phyloP scores from a whole-genome alignment of 768 basidiomycete species.

The Boletus subparvulus region DNA sequence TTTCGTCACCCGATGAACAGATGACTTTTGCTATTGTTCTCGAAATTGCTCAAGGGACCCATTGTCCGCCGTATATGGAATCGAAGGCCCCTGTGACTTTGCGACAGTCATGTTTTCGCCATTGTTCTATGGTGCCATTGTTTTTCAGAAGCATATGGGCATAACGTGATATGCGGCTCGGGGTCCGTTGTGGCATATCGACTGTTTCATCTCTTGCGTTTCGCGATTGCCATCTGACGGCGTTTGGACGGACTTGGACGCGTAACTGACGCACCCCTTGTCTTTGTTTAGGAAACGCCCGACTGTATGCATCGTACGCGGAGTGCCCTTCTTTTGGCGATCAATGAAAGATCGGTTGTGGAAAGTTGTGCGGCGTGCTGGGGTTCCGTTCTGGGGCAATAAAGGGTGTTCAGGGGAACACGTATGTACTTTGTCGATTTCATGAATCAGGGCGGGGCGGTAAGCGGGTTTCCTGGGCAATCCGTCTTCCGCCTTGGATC shows the following conservation, averaged over 20 bases:
- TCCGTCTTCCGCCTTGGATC: not conserved
- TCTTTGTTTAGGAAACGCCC: slow-evolving; percentile 37
- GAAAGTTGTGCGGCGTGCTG: slow-evolving; percentile 50
- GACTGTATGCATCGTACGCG: slow-evolving; percentile 40
- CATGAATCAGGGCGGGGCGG: slow-evolving; percentile 8
- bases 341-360: slow-evolving; percentile 53
- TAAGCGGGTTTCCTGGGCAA: not conserved
- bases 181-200: not conserved
- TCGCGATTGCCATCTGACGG: slow-evolving; percentile 5
- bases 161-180: slow-evolving; percentile 4
- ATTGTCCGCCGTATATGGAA: slow-evolving; percentile 27
- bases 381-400: slow-evolving; percentile 29
- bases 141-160: slow-evolving; percentile 7
- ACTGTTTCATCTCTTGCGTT: slow-evolving; percentile 1
- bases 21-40: slow-evolving; percentile 14
- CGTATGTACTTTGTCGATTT: not conserved
- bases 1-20: slow-evolving; percentile 2
- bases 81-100: slow-evolving; percentile 4
- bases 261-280: slow-evolving; percentile 9
- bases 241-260: not conserved
- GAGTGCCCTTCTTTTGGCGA: slow-evolving; percentile 44
- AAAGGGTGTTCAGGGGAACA: not conserved
- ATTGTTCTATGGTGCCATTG: slow-evolving; percentile 19
- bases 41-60: not conserved
- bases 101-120: not conserved